Base-by-base conservation (phyloP, 164 flowering plant species). In the Litsea cubeba region DNA sequence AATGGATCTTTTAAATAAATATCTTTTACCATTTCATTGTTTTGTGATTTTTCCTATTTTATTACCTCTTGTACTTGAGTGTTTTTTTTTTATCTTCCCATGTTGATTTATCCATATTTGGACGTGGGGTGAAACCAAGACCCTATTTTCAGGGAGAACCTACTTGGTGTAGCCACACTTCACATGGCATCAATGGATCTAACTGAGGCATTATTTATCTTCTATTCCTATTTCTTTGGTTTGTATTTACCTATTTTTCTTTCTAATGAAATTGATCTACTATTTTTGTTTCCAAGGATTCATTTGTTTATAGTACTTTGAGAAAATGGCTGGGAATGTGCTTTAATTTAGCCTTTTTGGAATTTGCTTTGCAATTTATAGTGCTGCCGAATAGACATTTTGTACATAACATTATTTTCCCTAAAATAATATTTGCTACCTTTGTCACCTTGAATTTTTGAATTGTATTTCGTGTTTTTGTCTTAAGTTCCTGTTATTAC, bases 91-190 rank as follows among this genome's bases (percentile, higher is more conserved):
- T 63, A 1, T 5, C n/a, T 66, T n/a, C n/a, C n/a, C 17, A 28
- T 72, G 74, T 65, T 35, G 75, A 63, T 46, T 12, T 7, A 32
- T 63, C 69, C 58, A 46, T 73, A 20, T 64, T 63, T 12, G 40
- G 75, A 73, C 70, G 35, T 73, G 75, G 28, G 23, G 69, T 11
- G 54, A 50, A 70, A 18, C 54, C n/a, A 49, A 20, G 62, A 12
- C 54, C 58, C 26, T 18, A 30, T 3, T 54, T 71, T 24, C 46
- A 28, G 46, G 62, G 40, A 58, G 62, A 69, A 49, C 54, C 60
- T 69, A 69, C 71, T 69, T 54, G 54, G 57, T 14, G 54, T 54
- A 54, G 60, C 32, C n/a, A 69, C 60, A 46, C 25, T 68, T 22
- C 58, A 69, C 18, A n/a, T 50, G 69, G 32, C 40, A 54, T 54